A percentile compares a stretch with the other conserved stretches of the same genome.
These are phyloP conservation scores for Asterophora parasitica DNA, from an alignment of 768 basidiomycete genomes.

Conservation along the genomic window DNA sequence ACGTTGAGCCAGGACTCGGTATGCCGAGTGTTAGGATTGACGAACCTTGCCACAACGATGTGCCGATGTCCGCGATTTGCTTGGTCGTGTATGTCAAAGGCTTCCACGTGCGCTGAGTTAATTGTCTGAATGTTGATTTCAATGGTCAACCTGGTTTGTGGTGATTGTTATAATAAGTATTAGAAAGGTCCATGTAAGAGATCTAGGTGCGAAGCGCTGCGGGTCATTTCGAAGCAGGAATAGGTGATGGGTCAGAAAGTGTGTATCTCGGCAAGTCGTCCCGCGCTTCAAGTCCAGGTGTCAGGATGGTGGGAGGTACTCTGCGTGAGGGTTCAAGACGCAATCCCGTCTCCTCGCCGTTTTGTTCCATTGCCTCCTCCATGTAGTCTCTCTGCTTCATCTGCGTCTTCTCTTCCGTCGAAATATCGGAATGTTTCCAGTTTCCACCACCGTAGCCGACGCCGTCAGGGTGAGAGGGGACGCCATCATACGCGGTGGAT, in stretches of 20 bases:
- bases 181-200: too few species aligned
- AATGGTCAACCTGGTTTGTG: too few species aligned
- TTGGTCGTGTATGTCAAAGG: slow-evolving; percentile 12
- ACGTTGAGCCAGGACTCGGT: neutral
- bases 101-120: slow-evolving; percentile 1
- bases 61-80: slow-evolving; percentile 2
- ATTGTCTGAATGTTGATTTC: too few species aligned
- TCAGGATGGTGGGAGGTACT: slow-evolving; percentile 5
- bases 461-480: slow-evolving; percentile 21
- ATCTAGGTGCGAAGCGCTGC: neutral
- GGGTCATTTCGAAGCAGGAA: neutral
- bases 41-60: neutral
- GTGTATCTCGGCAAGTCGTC: slow-evolving; percentile 19
- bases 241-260: slow-evolving; percentile 3
- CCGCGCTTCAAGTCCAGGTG: slow-evolving; percentile 1
- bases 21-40: neutral
- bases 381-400: slow-evolving; percentile 17
- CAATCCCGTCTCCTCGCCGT: slow-evolving; percentile 11
- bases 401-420: slow-evolving; percentile 28
- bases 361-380: slow-evolving; percentile 3
- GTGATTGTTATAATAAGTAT: too few species aligned
- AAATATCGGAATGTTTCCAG: slow-evolving; percentile 31
- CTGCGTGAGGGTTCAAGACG: slow-evolving; percentile 9
- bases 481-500: slow-evolving; percentile 2
- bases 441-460: slow-evolving; percentile 31